Base-by-base conservation (phyloP, 129 eudicot genomes). In the Ambrosia trifida region DNA sequence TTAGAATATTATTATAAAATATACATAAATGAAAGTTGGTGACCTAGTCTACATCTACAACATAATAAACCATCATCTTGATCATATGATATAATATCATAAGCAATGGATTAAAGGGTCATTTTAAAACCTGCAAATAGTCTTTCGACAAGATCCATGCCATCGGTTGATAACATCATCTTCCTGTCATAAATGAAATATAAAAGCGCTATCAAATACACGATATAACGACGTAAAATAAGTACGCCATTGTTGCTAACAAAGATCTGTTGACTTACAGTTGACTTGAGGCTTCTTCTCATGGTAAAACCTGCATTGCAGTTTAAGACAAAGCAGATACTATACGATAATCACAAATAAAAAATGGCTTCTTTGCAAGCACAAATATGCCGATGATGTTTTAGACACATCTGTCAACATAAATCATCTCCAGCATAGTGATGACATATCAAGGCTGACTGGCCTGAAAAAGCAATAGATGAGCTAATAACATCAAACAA, bases 381-480 rank as follows among this genome's bases (percentile, higher is more conserved):
- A n/a, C n/a, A n/a, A n/a, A 44, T 49, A 53, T 13, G 63, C 36
- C 44, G 47, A 46, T 54, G 5, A 41, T 47, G 60, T 18, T 40
- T 47, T 18, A 66, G 46, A 71, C 77, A 72, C 74, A 74, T 72
- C 31, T 66, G 36, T 54, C 52, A 64, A 41, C 77, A 56, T 64
- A 60, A 43, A 64, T 71, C 73, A 72, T 65, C 78, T 72, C 52
- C 78, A 65, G 78, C 77, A 76, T 54, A 54, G 73, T 64, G 63
- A 54, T 12, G 78, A 58, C 57, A 24, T 52, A 71, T 57, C 65
- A 59, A 59, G 41, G 40, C 10, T 13, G 41, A 18, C 10, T 13
- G 19, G 74, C 78, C 83, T 72, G 74, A 65, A 79, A 70, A 44
- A 54, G 73, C 52, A 79, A 79, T 67, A 65, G 33, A 77, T 79